phyloP scores from a whole-genome alignment of 768 basidiomycete species.

The Mycena pura region DNA sequence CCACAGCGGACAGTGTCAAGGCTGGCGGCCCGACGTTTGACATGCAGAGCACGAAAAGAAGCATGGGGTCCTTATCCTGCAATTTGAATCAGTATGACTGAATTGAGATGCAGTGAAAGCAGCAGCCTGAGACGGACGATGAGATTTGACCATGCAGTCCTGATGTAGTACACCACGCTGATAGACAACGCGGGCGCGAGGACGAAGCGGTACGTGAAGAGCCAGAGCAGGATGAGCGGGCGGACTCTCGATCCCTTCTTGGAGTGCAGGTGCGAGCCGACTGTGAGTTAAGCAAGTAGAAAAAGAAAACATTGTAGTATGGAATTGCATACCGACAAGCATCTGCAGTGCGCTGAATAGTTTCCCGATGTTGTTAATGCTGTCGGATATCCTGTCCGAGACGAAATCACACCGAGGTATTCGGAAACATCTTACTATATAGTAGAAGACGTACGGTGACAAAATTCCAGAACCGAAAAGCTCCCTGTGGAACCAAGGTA shows the following conservation, averaged over 20 bases:
- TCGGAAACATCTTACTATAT: too few species aligned
- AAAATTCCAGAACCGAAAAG: constrained; percentile 25
- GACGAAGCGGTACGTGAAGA: constrained; percentile 26
- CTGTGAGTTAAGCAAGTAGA: not conserved
- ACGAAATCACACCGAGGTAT: not conserved
- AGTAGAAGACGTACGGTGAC: constrained; percentile 11
- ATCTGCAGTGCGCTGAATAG: constrained; percentile 27
- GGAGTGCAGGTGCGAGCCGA: constrained; percentile 23
- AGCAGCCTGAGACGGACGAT: not conserved
- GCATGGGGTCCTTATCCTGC: constrained; percentile 23
- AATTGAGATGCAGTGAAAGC: not conserved
- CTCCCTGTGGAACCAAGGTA: constrained; percentile 24
- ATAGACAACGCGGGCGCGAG: constrained; percentile 24
- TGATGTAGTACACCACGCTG: constrained; percentile 18
- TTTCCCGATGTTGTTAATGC: constrained; percentile 24
- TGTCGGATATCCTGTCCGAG: constrained; percentile 15
- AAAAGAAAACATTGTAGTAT: not conserved
- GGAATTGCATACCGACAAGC: constrained; percentile 15
- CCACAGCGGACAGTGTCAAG: constrained; percentile 20
- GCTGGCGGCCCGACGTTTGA: constrained; percentile 24
- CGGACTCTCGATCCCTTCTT: constrained; percentile 16
- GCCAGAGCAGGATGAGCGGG: constrained; percentile 18
- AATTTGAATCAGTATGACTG: not conserved
- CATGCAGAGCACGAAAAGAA: constrained; percentile 19
- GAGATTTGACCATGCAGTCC: constrained; percentile 23